Conservation (phyloP, 208 protist species). For the Novymonas esmeraldas region DNA sequence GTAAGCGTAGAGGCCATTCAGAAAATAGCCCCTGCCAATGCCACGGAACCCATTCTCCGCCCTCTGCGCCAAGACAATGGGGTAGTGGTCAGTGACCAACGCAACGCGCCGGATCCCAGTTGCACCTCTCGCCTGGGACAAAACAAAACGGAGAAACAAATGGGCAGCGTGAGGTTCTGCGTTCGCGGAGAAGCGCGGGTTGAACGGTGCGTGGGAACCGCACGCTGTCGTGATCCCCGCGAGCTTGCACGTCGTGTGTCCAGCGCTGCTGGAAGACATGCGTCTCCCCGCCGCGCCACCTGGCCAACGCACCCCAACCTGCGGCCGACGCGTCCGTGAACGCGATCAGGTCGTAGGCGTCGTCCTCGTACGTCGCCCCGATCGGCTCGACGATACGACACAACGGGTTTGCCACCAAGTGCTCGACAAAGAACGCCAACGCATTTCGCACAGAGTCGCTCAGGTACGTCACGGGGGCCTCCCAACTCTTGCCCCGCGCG, state of each 20-base stretch:
- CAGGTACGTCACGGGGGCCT: slow-evolving; percentile 11
- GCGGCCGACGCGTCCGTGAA: slow-evolving; percentile 20
- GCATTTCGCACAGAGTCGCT: not conserved
- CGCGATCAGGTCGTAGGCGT: slow-evolving; percentile 1
- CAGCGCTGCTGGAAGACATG: too few species aligned
- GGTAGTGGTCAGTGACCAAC: slow-evolving; percentile 10
- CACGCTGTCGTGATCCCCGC: too few species aligned
- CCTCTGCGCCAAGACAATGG: slow-evolving; percentile 2
- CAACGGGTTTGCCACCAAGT: slow-evolving; percentile 2
- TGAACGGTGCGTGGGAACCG: too few species aligned
- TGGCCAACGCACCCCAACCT: slow-evolving; percentile 13
- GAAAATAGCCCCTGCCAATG: slow-evolving; percentile 11
- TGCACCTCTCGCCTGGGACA: too few species aligned
- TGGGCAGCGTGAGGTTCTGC: slow-evolving; percentile 11
- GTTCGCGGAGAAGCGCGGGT: slow-evolving; percentile 6
- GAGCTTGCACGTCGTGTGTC: too few species aligned
- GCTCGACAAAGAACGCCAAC: not conserved
- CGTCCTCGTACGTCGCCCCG: slow-evolving; percentile 1
- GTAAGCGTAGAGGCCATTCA: slow-evolving; percentile 18
- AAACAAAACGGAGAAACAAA: too few species aligned
- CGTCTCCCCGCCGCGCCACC: not conserved
- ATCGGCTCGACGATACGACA: not conserved
- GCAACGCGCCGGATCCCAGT: not conserved
- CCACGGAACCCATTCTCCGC: slow-evolving; percentile 10
- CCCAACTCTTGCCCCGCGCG: not conserved